These are phyloP conservation scores for Aquilaria malaccensis DNA, from an alignment of 345 rosid genomes.

Conservation along the genomic window DNA sequence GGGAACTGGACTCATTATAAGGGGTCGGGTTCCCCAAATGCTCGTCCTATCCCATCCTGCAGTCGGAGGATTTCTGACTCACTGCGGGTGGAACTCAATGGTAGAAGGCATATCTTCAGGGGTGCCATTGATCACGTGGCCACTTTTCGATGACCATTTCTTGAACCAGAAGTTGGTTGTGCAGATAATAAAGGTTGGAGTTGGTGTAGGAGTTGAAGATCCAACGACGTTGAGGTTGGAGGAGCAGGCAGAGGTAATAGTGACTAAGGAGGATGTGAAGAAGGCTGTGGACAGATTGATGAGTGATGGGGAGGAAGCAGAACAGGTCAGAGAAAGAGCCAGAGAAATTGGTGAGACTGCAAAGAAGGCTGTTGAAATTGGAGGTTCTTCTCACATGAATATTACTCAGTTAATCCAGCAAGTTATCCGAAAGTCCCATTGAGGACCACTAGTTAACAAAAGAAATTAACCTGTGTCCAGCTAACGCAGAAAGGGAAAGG, in stretches of 20 bases:
- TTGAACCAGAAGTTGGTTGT: constrained; percentile 23
- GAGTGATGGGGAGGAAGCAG: constrained; percentile 25
- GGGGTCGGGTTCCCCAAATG: constrained; percentile 50
- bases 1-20: constrained; percentile 36
- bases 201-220: constrained; percentile 29
- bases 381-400: constrained; percentile 37
- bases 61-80: constrained; percentile 43
- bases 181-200: constrained; percentile 29
- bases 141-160: constrained; percentile 26
- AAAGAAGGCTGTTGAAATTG: constrained; percentile 34
- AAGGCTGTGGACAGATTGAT: constrained; percentile 27
- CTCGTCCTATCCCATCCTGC: constrained; percentile 37
- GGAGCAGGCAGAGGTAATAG: constrained; percentile 21
- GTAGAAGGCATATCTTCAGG: constrained; percentile 35
- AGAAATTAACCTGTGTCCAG: too few relatives aligned
- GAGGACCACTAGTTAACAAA: too few relatives aligned
- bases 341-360: constrained; percentile 27
- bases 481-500: too few relatives aligned
- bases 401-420: constrained; percentile 21
- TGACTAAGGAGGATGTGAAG: constrained; percentile 29
- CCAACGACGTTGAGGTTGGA: constrained; percentile 25
- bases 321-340: constrained; percentile 31
- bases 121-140: constrained; percentile 29
- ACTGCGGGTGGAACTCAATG: constrained; percentile 51
- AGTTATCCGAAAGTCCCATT: background rate